Conservation (phyloP, 116 monocot species). For the Papilionanthe hybrid region DNA sequence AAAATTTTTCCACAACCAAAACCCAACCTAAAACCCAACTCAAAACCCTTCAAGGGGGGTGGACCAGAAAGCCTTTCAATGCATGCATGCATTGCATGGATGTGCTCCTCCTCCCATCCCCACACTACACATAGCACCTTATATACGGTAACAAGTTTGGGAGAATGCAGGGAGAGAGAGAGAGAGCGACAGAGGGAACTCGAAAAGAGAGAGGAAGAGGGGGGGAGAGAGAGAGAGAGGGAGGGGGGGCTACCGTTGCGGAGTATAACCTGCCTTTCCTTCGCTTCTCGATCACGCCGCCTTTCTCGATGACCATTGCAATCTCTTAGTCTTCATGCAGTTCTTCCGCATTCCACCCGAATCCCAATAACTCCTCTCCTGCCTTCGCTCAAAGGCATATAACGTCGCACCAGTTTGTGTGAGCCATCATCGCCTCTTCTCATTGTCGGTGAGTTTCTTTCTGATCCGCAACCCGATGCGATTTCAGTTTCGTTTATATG, state of each 20-base stretch:
- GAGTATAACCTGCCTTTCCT: background rate
- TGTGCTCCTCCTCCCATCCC: constrained; percentile 1
- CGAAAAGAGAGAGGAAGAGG: background rate
- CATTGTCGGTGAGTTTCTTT: constrained; percentile 6
- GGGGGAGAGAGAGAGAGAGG: constrained; percentile 1
- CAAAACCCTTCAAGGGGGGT: background rate
- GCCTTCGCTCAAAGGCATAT: background rate
- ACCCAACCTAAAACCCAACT: constrained; percentile 6
- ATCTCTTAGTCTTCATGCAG: background rate
- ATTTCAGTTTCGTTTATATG: constrained; percentile 5
- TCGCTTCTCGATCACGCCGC: constrained; percentile 7
- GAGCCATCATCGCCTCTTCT: constrained; percentile 1
- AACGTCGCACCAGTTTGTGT: background rate
- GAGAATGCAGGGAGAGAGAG: background rate
- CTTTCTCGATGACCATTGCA: background rate
- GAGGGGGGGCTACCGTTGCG: background rate
- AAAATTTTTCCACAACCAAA: background rate
- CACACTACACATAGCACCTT: background rate
- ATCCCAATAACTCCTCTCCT: background rate
- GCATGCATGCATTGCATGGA: constrained; percentile 12
- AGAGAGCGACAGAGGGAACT: background rate
- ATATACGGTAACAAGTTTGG: constrained; percentile 6
- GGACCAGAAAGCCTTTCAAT: background rate
- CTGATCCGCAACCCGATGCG: background rate
- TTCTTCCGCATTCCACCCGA: constrained; percentile 1